These are phyloP conservation scores for Yarrowia hollandica DNA, from an alignment of 805 yeast genomes.

Conservation along the genomic window DNA sequence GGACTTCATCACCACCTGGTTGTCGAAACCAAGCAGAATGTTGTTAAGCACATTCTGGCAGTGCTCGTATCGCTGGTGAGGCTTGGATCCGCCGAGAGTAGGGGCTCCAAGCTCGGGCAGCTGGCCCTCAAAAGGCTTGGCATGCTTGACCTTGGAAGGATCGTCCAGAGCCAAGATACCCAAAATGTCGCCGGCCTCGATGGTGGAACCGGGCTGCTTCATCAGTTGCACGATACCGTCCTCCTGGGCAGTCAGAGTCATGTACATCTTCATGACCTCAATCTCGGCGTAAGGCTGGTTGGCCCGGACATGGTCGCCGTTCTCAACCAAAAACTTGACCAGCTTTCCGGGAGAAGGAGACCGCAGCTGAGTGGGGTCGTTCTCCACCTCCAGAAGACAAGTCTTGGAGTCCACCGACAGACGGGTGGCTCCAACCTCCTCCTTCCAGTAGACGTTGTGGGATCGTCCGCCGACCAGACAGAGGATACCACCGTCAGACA, in stretches of 20 bases:
- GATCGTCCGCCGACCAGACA: conserved; percentile 88
- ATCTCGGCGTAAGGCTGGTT: conserved; percentile 98
- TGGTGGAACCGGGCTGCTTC: conserved; percentile 98
- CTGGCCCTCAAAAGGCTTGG: conserved; percentile 91
- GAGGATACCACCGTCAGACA: conserved; percentile 93
- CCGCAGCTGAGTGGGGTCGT: conserved; percentile 97
- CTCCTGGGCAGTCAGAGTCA: conserved; percentile 94
- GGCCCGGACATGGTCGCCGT: conserved; percentile 86
- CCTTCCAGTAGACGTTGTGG: conserved; percentile 96
- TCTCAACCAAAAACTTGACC: conserved; percentile 88
- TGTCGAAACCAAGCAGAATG: conserved; percentile 88
- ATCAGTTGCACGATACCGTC: conserved; percentile 88
- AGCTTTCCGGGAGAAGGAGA: conserved; percentile 99
- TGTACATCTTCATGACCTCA: conserved; percentile 99
- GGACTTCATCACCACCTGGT: conserved; percentile 88
- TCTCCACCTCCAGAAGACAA: conserved; percentile 89
- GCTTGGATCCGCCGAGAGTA: conserved; percentile 75
- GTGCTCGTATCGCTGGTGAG: conserved; percentile 69
- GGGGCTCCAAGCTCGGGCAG: conserved; percentile 88
- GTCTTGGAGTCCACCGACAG: conserved; percentile 94
- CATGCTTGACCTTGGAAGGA: conserved; percentile 96
- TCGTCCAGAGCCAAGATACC: conserved; percentile 94
- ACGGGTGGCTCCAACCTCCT: conserved; percentile 94
- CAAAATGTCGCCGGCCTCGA: conserved; percentile 93
- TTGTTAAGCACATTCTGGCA: conserved; percentile 64